Percentiles rank a stretch among this genome's conserved stretches.
Evolutionary conservation across 2,329 filamentous ascomycete species (phyloP).

Genomic region (Penicillium sp.): DNA sequence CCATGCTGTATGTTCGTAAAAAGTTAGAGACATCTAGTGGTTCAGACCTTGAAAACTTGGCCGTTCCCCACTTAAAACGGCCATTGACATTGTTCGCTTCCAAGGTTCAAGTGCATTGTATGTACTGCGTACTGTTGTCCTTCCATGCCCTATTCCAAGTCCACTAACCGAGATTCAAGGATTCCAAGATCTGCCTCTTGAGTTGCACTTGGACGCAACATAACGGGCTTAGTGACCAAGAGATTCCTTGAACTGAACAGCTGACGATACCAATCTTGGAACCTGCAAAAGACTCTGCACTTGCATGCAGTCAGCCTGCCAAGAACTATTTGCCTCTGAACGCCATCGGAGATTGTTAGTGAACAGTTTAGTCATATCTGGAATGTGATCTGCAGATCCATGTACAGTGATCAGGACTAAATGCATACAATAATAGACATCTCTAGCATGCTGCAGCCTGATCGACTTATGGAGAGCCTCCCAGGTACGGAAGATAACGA

Average conservation of each 20-base stretch:
- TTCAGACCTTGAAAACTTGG: background rate
- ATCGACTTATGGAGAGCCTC: background rate
- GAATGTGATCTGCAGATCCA: conserved; percentile 7
- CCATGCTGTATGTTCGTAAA: no score
- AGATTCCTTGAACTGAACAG: conserved; percentile 4
- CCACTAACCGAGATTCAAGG: background rate
- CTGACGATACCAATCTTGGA: conserved; percentile 7
- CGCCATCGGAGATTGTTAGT: conserved; percentile 3
- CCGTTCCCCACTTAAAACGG: background rate
- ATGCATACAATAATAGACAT: conserved; percentile 3
- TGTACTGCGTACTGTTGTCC: no score
- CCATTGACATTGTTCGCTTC: background rate
- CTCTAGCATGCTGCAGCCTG: background rate
- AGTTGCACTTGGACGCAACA: background rate
- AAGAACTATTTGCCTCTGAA: conserved; percentile 5
- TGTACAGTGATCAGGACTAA: background rate
- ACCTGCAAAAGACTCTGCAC: conserved; percentile 13
- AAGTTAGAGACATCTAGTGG: background rate
- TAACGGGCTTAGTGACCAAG: background rate
- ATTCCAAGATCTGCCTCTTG: background rate
- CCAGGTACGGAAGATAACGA: background rate
- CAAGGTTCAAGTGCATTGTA: background rate
- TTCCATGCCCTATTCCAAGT: background rate
- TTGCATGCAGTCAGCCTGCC: conserved; percentile 19
- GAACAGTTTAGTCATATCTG: conserved; percentile 4